Conservation (phyloP, 331 rosid genomes). For the Acacia concinna region DNA sequence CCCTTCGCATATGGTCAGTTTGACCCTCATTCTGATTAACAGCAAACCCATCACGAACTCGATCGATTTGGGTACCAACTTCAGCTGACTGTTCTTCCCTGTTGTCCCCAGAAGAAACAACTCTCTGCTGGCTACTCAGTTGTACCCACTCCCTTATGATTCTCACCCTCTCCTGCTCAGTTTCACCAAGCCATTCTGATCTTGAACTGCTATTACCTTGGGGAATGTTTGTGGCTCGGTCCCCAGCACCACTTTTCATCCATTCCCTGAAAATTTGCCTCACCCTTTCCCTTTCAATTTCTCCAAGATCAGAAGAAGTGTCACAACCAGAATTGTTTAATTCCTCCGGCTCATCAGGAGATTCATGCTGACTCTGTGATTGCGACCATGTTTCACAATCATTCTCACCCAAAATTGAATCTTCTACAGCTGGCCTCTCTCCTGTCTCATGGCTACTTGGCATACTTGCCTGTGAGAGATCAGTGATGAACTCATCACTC, state of each 20-base stretch:
- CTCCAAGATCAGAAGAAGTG: conserved; percentile 67
- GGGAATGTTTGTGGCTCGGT: conserved; percentile 48
- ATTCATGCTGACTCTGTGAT: conserved; percentile 65
- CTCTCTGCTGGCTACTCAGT: conserved; percentile 72
- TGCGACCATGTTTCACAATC: conserved; percentile 74
- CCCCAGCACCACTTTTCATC: conserved; percentile 74
- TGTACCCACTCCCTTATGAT: conserved; percentile 84
- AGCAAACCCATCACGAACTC: conserved; percentile 58
- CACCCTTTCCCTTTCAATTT: conserved; percentile 88
- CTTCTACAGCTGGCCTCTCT: conserved; percentile 45
- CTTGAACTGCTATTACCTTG: conserved; percentile 50
- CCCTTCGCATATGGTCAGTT: conserved; percentile 61
- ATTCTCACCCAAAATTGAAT: conserved; percentile 55
- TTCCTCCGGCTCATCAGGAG: conserved; percentile 66
- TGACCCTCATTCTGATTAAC: conserved; percentile 69
- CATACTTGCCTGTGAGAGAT: conserved; percentile 41
- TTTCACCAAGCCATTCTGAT: conserved; percentile 80
- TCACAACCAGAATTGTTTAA: conserved; percentile 57
- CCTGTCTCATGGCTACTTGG: conserved; percentile 40
- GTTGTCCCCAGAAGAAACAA: conserved; percentile 49
- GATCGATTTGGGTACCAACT: conserved; percentile 55
- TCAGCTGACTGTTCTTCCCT: conserved; percentile 72
- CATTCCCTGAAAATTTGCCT: conserved; percentile 88
- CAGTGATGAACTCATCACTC: conserved; percentile 46
- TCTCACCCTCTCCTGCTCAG: conserved; percentile 90